Evolutionary conservation across 2,329 filamentous ascomycete species (phyloP).

Genomic region (Colletotrichum sp.): DNA sequence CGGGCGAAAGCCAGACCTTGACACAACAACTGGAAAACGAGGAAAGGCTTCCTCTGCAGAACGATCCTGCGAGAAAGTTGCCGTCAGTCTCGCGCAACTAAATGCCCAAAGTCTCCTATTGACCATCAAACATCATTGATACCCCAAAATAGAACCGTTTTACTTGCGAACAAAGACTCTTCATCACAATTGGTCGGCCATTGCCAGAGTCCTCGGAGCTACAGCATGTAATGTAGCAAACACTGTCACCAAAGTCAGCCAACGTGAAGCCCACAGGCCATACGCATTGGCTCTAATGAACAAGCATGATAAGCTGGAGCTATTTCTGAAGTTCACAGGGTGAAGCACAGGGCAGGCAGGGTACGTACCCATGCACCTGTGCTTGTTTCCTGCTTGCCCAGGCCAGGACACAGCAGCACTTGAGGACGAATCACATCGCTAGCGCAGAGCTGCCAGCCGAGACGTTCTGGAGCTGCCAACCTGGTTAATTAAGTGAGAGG

Average conservation of each 20-base stretch:
- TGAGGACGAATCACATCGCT: conserved; percentile 14
- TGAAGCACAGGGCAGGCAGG: background rate
- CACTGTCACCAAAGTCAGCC: background rate
- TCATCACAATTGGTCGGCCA: background rate
- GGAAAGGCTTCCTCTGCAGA: background rate
- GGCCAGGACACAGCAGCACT: background rate
- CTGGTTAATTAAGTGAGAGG: conserved; percentile 14
- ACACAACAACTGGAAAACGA: background rate
- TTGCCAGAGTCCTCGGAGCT: background rate
- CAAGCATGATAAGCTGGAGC: background rate
- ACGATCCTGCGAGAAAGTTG: background rate
- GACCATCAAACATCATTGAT: background rate
- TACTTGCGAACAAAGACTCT: background rate
- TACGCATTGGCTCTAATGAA: background rate
- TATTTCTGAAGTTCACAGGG: background rate
- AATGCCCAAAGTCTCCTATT: background rate
- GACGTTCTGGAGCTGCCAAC: conserved; percentile 20
- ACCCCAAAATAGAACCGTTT: background rate
- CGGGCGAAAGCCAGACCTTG: background rate
- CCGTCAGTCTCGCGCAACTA: background rate
- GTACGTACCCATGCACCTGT: background rate
- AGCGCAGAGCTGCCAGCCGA: conserved; percentile 18
- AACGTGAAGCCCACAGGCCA: background rate
- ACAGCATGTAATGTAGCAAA: background rate
- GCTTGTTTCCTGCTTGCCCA: background rate